A percentile compares a stretch with the other conserved stretches of the same genome.
phyloP scores from a whole-genome alignment of 306 rosid species.

The Prosopis cineraria region DNA sequence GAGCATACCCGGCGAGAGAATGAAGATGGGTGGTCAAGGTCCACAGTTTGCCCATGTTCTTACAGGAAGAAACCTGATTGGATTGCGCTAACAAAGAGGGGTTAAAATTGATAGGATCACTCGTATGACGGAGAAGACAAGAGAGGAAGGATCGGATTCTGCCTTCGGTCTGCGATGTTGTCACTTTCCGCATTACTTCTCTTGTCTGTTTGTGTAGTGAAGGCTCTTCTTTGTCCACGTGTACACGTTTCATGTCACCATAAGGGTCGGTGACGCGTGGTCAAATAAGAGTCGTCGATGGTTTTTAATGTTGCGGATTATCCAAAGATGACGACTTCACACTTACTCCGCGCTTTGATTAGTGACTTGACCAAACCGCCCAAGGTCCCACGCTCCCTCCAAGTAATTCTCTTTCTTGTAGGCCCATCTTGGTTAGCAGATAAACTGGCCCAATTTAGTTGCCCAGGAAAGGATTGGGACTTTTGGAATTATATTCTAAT shows the following conservation, averaged over 20 bases:
- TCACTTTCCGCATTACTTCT: neutral
- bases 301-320: neutral
- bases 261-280: conserved; percentile 49
- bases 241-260: neutral
- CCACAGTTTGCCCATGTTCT: conserved; percentile 68
- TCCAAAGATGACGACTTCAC: neutral
- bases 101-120: neutral
- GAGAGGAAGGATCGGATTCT: conserved; percentile 47
- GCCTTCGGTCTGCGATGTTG: neutral
- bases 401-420: too few relatives aligned
- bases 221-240: conserved; percentile 50
- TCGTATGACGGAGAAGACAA: neutral
- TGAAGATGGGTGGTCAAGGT: conserved; percentile 71
- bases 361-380: too few relatives aligned
- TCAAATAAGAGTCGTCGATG: neutral
- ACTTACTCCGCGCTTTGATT: neutral
- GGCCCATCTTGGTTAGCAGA: too few relatives aligned
- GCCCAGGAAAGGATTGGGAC: too few relatives aligned
- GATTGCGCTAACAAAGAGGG: neutral
- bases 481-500: too few relatives aligned
- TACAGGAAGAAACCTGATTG: neutral
- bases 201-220: too few relatives aligned
- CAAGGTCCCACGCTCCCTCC: too few relatives aligned
- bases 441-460: too few relatives aligned
- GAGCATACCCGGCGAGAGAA: conserved; percentile 68